Evolutionary conservation across 2,329 filamentous ascomycete genomes (phyloP), one percentile per base, ranked within the genome.

Genomic region (Colletotrichum eleusines): DNA sequence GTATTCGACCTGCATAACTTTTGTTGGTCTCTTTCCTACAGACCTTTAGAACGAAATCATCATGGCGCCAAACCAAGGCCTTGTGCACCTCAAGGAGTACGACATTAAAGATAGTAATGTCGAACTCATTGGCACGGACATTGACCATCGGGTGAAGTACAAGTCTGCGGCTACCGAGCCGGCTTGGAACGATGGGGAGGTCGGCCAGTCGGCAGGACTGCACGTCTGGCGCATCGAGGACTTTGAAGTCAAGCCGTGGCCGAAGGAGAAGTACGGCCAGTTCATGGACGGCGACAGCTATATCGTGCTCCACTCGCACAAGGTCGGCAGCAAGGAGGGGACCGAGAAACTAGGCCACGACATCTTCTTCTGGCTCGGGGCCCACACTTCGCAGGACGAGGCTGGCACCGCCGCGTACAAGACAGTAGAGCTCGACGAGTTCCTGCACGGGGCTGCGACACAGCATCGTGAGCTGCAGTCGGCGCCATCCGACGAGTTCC

Each of bases 241-340:
- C 63, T 92, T 92, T 74, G 81, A 90, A 75, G 89, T 92, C 5
- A 81, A 91, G 35, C 80, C 87, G 2, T 90, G 88, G 87, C 88
- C 90, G 2, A 81, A 82, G 67, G 80, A 86, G 20, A 84, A 84
- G 55, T 82, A 87, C 66, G 90, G 90, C 61, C 82, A 87, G 60
- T 92, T 92, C 77, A 87, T 88, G 78, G 88, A 92, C 59, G 90
- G 90, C 38, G 90, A 92, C 77, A 91, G 89, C 79, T 92, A 90
- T 76, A 90, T 92, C 69, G 81, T 92, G 5, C 82, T 92, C 57
- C 82, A 89, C 77, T 89, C 89, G 5, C 87, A 87, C 78, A 85
- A 86, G 74, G 76, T 88, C 40, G 84, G 84, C 51, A 80, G 82
- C 51, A 80, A 81, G 44, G 78, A 81, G n/a, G 80, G 78, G 5